Base-by-base conservation (phyloP, 768 basidiomycete species). In the Tylopilus intermedius region DNA sequence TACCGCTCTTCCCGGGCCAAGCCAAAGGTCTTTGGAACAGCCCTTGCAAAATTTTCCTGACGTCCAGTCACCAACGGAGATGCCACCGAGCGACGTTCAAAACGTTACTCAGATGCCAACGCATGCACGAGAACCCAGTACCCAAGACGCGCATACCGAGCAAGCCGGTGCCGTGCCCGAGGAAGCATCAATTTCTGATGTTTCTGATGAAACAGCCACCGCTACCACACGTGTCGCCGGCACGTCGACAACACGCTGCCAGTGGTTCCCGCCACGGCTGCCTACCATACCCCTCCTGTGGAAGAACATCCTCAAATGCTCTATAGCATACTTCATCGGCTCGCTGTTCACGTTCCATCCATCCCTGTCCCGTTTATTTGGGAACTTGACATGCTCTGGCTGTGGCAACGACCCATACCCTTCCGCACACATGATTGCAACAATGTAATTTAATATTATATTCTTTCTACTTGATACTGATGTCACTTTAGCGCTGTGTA, bases 311-410 rank as follows among this genome's bases (percentile, higher is more conserved):
- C 70, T 95, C 58, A 97, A 98, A 72, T 99, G 96, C 71, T 79
- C 85, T 2, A 74, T 97, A 15, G 89, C 94, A 0, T 99, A 99
- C 69, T 82, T 91, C 58, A 71, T 97, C 49, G 94, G 79, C 5
- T 92, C 90, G 0, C 75, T 97, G 10, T 99, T 98, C 77, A 99
- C 96, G 1, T 98, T 92, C 64, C 83, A 83, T 4, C 84, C 89
- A 0, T 72, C 74, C 24, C 75, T 99, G 11, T 84, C 93, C 9
- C 75, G 76, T 8, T 69, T 89, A 45, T 77, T 94, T 55, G 78
- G 83, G 4, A 80, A 84, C 63, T 58, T 85, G 56, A 72, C 80
- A 7, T 73, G 79, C 4, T 74, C 77, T 60, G 72, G 80, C 54
- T 72, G 75, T 8, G 74, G 75, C 14, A 64, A 62, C 5, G 68